Percentiles rank a stretch among this genome's conserved stretches.
phyloP scores from a whole-genome alignment of 1,284 basidiomycete species.

The Ganoderma sinense region DNA sequence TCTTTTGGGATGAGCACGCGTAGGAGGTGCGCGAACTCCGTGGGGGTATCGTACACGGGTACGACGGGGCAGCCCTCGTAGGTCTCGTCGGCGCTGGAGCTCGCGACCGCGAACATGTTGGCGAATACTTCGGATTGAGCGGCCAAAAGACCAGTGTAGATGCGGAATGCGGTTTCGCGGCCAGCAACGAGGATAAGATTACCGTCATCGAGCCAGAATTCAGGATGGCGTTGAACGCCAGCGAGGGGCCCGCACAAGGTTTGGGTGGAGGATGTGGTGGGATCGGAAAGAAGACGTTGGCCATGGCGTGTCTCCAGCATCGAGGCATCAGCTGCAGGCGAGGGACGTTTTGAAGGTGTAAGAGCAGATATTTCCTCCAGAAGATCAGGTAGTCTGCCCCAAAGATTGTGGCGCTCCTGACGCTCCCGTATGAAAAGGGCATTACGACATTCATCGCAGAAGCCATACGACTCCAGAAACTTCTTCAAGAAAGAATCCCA shows the following conservation, averaged over 20 bases:
- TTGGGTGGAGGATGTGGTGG: background rate
- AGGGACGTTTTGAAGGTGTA: too few species aligned
- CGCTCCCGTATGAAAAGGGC: background rate
- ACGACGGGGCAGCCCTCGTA: constrained; percentile 29
- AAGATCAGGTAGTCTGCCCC: background rate
- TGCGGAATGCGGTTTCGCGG: constrained; percentile 18
- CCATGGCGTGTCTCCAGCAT: background rate
- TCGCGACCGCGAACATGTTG: constrained; percentile 27
- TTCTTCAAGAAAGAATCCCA: background rate
- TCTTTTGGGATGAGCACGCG: background rate
- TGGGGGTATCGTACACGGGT: constrained; percentile 19
- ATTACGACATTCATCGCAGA: background rate
- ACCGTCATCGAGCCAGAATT: constrained; percentile 2
- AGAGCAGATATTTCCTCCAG: background rate
- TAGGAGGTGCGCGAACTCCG: constrained; percentile 14
- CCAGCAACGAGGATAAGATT: background rate
- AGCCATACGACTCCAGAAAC: background rate
- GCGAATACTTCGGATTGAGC: constrained; percentile 26
- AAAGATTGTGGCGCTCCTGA: background rate
- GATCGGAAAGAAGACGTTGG: background rate
- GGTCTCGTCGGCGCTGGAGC: constrained; percentile 11
- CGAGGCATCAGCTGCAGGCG: background rate
- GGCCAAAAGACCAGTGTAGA: constrained; percentile 26
- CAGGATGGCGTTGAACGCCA: background rate
- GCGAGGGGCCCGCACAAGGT: background rate